Percentiles rank a stretch among this genome's conserved stretches.
These are phyloP conservation scores for Prunus davidiana DNA, from an alignment of 306 rosid species.

Conservation along the genomic window DNA sequence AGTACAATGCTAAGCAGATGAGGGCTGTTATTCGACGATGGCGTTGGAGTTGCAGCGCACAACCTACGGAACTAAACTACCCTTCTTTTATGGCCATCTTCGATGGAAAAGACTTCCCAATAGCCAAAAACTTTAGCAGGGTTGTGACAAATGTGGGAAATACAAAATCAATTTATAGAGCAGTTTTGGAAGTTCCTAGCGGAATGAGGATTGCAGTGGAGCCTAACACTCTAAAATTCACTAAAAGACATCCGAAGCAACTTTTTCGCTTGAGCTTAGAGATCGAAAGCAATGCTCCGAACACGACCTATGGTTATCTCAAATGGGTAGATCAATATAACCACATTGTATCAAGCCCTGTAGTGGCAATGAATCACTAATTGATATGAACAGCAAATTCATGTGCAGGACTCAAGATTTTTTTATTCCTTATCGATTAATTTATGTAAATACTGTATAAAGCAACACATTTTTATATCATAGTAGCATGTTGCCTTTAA, in stretches of 20 bases:
- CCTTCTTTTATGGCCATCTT: constrained; percentile 8
- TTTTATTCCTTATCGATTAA: too few relatives aligned
- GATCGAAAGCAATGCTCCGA: not conserved
- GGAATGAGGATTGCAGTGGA: constrained; percentile 7
- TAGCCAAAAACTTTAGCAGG: not conserved
- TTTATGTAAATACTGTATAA: too few relatives aligned
- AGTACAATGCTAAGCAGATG: not conserved
- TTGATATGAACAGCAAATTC: too few relatives aligned
- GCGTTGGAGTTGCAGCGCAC: not conserved
- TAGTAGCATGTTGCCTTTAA: too few relatives aligned
- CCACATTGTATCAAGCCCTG: constrained; percentile 1
- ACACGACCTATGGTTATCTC: not conserved
- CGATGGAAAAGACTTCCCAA: not conserved
- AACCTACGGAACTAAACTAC: not conserved
- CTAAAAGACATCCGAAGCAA: not conserved
- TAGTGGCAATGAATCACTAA: not conserved
- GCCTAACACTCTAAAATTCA: not conserved
- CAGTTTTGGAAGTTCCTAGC: not conserved
- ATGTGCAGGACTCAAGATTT: too few relatives aligned
- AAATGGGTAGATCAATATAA: not conserved
- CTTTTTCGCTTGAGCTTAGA: not conserved
- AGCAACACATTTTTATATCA: too few relatives aligned
- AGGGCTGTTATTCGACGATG: not conserved
- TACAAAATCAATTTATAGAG: not conserved
- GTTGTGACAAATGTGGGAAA: constrained; percentile 10